A percentile compares a stretch with the other conserved stretches of the same genome.
These are phyloP conservation scores for Penicillium sp. DNA, from an alignment of 2,329 filamentous ascomycete species.

Conservation along the genomic window DNA sequence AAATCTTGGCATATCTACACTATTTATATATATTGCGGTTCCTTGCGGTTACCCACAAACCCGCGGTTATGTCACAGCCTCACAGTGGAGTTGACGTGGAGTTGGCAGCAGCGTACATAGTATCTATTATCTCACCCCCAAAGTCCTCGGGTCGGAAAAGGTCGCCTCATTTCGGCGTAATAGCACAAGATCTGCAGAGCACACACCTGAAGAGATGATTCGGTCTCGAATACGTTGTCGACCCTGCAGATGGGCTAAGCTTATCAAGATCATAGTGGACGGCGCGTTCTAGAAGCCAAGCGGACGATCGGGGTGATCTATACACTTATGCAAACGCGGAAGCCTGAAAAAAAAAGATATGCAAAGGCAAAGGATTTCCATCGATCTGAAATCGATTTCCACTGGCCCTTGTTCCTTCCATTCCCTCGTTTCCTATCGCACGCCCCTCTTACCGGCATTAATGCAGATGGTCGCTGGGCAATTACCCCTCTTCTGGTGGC, in stretches of 20 bases:
- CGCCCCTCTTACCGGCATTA: not conserved
- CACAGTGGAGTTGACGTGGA: too few relatives aligned
- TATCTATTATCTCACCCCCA: too few relatives aligned
- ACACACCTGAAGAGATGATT: not conserved
- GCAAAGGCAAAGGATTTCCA: too few relatives aligned
- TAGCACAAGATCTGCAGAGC: not conserved
- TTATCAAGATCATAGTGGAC: not conserved
- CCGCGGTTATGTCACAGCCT: too few relatives aligned
- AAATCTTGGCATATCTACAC: too few relatives aligned
- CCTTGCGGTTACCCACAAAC: too few relatives aligned
- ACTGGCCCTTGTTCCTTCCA: not conserved
- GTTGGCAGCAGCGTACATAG: too few relatives aligned
- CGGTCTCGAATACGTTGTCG: constrained; percentile 1
- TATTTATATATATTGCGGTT: too few relatives aligned
- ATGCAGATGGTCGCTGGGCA: not conserved
- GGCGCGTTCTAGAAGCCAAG: not conserved
- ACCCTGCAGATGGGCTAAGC: not conserved
- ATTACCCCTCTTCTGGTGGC: constrained; percentile 5
- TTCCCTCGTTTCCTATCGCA: not conserved
- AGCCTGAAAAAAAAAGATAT: not conserved
- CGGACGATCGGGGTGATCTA: not conserved
- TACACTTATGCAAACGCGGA: not conserved
- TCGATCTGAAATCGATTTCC: too few relatives aligned
- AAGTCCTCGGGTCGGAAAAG: not conserved
- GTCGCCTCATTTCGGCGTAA: not conserved